A percentile compares a stretch with the other conserved stretches of the same genome.
Evolutionary conservation across 768 basidiomycete genomes (phyloP).

Genomic region (Hydnomerulius pinastri): DNA sequence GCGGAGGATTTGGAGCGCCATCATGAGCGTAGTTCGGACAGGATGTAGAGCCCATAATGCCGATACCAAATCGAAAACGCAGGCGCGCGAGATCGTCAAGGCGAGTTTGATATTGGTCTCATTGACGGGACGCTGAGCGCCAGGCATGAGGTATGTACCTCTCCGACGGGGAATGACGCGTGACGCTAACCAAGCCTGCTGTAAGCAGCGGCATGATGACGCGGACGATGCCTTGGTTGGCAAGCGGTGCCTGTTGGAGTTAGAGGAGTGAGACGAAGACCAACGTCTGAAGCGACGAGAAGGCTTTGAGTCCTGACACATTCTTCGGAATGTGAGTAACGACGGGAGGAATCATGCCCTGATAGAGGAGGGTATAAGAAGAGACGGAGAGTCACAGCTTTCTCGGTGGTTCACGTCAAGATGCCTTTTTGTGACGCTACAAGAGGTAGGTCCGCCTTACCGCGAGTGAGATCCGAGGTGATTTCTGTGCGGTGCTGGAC

Average conservation of each 20-base stretch:
- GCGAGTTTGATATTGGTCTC: conserved; percentile 60
- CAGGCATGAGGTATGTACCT: conserved; percentile 55
- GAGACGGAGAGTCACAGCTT: conserved; percentile 30
- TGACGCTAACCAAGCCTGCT: conserved; percentile 61
- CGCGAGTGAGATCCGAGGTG: conserved; percentile 36
- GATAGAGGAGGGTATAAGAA: conserved; percentile 31
- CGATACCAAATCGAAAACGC: conserved; percentile 56
- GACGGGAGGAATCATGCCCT: conserved; percentile 16
- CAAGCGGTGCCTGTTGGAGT: background rate
- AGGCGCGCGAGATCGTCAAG: conserved; percentile 50
- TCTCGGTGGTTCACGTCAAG: conserved; percentile 33
- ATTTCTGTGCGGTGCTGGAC: conserved; percentile 30
- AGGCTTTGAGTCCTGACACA: conserved; percentile 26
- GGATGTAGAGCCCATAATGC: conserved; percentile 61
- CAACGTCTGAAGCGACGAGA: conserved; percentile 22
- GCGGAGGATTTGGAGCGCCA: conserved; percentile 67
- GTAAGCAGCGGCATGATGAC: conserved; percentile 21
- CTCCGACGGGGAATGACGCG: conserved; percentile 49
- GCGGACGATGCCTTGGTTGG: conserved; percentile 1
- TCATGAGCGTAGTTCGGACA: conserved; percentile 67
- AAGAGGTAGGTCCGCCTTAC: conserved; percentile 23
- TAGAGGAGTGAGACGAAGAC: conserved; percentile 10
- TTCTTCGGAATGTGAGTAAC: conserved; percentile 15
- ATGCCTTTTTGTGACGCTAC: conserved; percentile 16
- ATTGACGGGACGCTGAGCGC: conserved; percentile 67